phyloP scores from a whole-genome alignment of 106 monocot genomes.

The Narthecium ossifragum region DNA sequence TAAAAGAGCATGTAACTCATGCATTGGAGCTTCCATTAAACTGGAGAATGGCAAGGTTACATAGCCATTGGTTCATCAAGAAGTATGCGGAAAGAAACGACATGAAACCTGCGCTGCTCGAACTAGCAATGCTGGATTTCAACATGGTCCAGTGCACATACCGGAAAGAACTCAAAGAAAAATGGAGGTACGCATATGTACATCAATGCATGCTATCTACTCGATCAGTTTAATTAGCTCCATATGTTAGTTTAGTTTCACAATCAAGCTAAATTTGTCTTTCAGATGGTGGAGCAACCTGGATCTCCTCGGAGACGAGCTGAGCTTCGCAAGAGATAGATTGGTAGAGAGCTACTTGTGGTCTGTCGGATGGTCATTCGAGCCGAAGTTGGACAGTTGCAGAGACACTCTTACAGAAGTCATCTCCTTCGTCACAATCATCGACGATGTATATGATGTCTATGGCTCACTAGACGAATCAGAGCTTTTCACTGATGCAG shows the following conservation, averaged over 20 bases:
- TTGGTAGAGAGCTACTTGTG: constrained; percentile 38
- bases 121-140: constrained; percentile 54
- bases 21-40: constrained; percentile 46
- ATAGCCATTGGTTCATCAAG: constrained; percentile 35
- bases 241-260: no score
- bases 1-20: constrained; percentile 22
- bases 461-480: constrained; percentile 57
- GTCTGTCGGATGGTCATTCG: constrained; percentile 8
- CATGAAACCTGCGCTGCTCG: constrained; percentile 23
- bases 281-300: constrained; percentile 61
- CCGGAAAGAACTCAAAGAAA: constrained; percentile 22
- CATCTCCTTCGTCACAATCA: constrained; percentile 12
- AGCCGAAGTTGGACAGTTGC: constrained; percentile 8
- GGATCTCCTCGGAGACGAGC: constrained; percentile 10
- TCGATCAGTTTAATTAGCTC: no score
- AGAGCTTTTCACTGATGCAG: constrained; percentile 39
- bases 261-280: no score
- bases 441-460: constrained; percentile 63
- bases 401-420: constrained; percentile 17
- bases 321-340: constrained; percentile 43
- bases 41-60: constrained; percentile 38
- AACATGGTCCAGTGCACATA: constrained; percentile 31
- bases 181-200: constrained; percentile 37
- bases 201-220: no score
- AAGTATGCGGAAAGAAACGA: constrained; percentile 13